Conservation (phyloP, 2,329 filamentous ascomycete species). For the Talaromyces sp. region DNA sequence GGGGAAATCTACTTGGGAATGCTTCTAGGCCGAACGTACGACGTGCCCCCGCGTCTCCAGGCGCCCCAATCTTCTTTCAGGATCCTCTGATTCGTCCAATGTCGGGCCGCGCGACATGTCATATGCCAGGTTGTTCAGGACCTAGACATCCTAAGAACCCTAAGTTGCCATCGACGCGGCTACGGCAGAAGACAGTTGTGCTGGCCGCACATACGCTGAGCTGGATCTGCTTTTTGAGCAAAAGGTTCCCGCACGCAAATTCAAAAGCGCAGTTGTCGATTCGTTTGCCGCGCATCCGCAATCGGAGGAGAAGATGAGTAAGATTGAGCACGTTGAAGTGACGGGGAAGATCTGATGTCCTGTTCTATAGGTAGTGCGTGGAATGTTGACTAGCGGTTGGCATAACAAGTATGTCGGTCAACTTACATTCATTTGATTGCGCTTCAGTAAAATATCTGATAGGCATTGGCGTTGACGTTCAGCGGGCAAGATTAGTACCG, state of each 20-base stretch:
- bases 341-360: neutral
- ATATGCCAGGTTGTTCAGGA: neutral
- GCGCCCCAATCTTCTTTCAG: neutral
- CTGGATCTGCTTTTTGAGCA: conserved; percentile 38
- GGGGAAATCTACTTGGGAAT: neutral
- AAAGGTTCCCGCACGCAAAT: conserved; percentile 30
- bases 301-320: neutral
- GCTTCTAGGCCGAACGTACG: too few relatives aligned
- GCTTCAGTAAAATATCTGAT: too few relatives aligned
- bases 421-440: neutral
- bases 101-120: conserved; percentile 16
- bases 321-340: neutral
- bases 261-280: neutral
- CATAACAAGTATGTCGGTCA: neutral
- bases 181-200: conserved; percentile 44
- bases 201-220: conserved; percentile 35
- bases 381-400: neutral
- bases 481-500: too few relatives aligned
- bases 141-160: conserved; percentile 15
- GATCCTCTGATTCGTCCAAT: conserved; percentile 16
- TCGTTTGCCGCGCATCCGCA: conserved; percentile 39
- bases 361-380: neutral
- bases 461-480: too few relatives aligned
- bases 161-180: conserved; percentile 39
- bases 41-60: neutral